Evolutionary conservation across 805 yeast genomes (phyloP), one percentile per base, ranked within the genome.

Genomic region (Candida andamanensis): DNA sequence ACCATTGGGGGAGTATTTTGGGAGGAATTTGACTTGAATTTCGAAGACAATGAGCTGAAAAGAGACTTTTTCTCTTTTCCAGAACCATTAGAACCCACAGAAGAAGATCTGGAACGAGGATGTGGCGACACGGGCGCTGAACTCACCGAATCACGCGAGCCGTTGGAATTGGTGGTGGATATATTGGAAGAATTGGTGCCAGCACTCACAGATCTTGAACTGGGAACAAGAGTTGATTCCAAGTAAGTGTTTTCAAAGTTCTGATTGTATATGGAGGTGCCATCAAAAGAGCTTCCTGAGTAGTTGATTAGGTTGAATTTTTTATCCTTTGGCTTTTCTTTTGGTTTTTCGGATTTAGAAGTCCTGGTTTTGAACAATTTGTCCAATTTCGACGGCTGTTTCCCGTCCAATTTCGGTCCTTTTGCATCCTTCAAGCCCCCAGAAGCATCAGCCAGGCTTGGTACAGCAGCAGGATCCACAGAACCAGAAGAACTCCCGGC

Each of bases 31-130:
- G 56, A 50, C 36, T 61, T 62, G 42, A 64, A 64, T 35, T 64
- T 64, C 7, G 67, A 56, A 4, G 69, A 63, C 11, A 65, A 29
- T 10, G 68, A 60, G 33, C 63, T 54, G 43, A 65, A 62, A 4
- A 65, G 28, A 3, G 64, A 52, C 28, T 56, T 46, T 17, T 44
- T 50, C 24, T 42, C 44, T 9, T 32, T 36, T 9, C 42, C 26
- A 8, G 54, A 41, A 27, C 50, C 35, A 20, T 34, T 37, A 17
- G 39, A 33, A 10, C 41, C 30, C 9, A 32, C 33, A 6, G 44
- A 33, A 11, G 28, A 26, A 17, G 40, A 31, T 24, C 47, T 33
- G 14, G 45, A 34, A 6, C 39, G 27, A 3, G 39, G 37, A 31
- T 26, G 21, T 12, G 30, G 18, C n/a, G 39, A 30, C 8, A 39